Evolutionary conservation across 163 green algal genomes (phyloP).

Genomic region (Volvox carteri): DNA sequence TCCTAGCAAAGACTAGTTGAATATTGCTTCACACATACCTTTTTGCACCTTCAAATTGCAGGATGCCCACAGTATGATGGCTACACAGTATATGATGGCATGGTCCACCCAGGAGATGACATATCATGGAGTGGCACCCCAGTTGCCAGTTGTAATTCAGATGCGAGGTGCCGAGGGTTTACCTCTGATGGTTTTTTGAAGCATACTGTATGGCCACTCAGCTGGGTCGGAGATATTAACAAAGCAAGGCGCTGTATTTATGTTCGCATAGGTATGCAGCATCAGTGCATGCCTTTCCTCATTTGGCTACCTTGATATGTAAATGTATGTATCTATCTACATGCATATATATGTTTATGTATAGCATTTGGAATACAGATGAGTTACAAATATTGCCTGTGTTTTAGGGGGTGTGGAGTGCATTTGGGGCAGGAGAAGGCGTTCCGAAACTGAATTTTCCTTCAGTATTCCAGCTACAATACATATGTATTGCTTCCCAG

Average conservation of each 20-base stretch:
- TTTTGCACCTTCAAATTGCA: not conserved
- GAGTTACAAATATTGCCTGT: too few species aligned
- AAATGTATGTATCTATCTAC: conserved; percentile 9
- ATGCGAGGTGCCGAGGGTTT: not conserved
- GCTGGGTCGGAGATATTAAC: too few species aligned
- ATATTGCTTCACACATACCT: too few species aligned
- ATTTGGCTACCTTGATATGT: not conserved
- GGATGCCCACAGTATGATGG: not conserved
- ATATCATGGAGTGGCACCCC: not conserved
- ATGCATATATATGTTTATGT: conserved; percentile 14
- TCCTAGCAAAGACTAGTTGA: too few species aligned
- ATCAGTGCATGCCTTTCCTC: not conserved
- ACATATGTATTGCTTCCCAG: too few species aligned
- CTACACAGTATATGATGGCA: not conserved
- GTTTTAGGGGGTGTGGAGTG: too few species aligned
- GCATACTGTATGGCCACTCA: not conserved
- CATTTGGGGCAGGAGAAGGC: too few species aligned
- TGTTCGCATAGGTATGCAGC: not conserved
- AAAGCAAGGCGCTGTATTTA: not conserved
- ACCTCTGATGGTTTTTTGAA: not conserved
- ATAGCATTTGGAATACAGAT: not conserved
- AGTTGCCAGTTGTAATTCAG: not conserved
- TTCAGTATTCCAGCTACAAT: too few species aligned
- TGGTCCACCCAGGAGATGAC: not conserved
- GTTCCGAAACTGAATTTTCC: too few species aligned